Percentiles rank a stretch among this genome's conserved stretches.
These are phyloP conservation scores for Lizonia empirigonia DNA, from an alignment of 2,329 filamentous ascomycete genomes.

Conservation along the genomic window DNA sequence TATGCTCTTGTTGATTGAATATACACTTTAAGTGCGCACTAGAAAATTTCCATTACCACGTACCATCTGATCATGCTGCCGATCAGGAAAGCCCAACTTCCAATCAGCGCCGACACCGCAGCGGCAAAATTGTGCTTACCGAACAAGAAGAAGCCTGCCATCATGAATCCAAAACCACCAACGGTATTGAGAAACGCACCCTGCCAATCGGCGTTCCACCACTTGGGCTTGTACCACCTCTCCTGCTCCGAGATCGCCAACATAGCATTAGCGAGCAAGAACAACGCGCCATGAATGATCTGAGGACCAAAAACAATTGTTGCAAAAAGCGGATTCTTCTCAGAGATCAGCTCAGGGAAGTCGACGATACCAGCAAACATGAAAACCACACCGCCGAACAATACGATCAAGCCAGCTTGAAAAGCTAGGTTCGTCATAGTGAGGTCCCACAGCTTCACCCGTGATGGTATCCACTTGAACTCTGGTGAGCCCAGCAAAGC, in stretches of 20 bases:
- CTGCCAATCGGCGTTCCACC: conserved; percentile 33
- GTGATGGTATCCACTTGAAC: conserved; percentile 33
- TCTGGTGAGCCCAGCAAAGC: conserved; percentile 32
- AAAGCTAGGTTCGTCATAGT: conserved; percentile 29
- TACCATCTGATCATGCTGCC: conserved; percentile 36
- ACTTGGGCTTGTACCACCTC: conserved; percentile 34
- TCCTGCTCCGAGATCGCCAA: conserved; percentile 34
- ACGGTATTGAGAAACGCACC: conserved; percentile 33
- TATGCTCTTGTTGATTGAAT: background rate
- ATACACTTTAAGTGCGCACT: no score
- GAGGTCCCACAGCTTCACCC: conserved; percentile 26
- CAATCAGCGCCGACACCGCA: conserved; percentile 27
- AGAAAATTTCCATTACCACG: conserved; percentile 32
- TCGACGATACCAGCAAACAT: conserved; percentile 39
- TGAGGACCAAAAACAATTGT: conserved; percentile 35
- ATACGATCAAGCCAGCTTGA: conserved; percentile 37
- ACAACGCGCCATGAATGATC: conserved; percentile 33
- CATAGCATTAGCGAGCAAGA: conserved; percentile 35
- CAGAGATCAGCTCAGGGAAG: conserved; percentile 31
- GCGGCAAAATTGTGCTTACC: conserved; percentile 15
- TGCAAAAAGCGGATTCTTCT: conserved; percentile 19
- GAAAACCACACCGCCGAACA: conserved; percentile 39
- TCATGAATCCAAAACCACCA: conserved; percentile 38
- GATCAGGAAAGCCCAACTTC: conserved; percentile 36
- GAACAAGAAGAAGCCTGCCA: conserved; percentile 34